Base-by-base conservation (phyloP, 1,284 basidiomycete species). In the Cutaneotrichosporon sp. region DNA sequence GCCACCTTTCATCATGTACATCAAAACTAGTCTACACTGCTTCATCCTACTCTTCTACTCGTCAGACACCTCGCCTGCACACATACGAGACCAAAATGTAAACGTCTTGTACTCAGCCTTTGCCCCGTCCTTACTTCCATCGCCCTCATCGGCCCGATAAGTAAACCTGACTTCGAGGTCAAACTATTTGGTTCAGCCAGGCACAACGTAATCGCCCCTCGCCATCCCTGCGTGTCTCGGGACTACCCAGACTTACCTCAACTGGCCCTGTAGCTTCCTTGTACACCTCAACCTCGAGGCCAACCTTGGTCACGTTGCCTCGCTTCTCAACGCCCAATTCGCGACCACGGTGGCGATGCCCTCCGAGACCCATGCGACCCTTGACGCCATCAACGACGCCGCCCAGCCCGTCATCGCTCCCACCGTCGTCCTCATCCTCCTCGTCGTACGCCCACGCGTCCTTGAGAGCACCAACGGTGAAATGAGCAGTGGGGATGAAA, bases 391-490 rank as follows among this genome's bases (percentile, higher is more conserved):
- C 70, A 59, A 73, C 65, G 59, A 69, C 67, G 32, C 69, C 64
- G 62, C 56, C 72, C 11, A 69, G 70, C 13, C 73, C 75, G n/a
- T 75, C 76, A 5, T 82, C 50, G 81, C 82, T 67, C 81, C 85
- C 61, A 85, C 90, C 90, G 47, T 90, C 90, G 38, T 89, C 90
- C 16, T 56, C 55, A 32, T 90, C 89, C 50, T 90, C 89, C 60
- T 87, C 81, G 36, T 96, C 93, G 69, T 94, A 96, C 77, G 95
- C 93, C 93, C 92, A 96, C 47, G 91, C 91, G 76, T 97, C 94
- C 34, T 92, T 92, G 73, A 90, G 92, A 1, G 93, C 89, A 16
- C 89, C 88, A 47, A 97, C 87, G 1, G 89, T 85, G 75, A 97
- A 94, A 13, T 88, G 82, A 0, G 86, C 82, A 9, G 87, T 87